These are phyloP conservation scores for Diaporthe eres DNA, from an alignment of 2,329 filamentous ascomycete genomes.

Conservation along the genomic window DNA sequence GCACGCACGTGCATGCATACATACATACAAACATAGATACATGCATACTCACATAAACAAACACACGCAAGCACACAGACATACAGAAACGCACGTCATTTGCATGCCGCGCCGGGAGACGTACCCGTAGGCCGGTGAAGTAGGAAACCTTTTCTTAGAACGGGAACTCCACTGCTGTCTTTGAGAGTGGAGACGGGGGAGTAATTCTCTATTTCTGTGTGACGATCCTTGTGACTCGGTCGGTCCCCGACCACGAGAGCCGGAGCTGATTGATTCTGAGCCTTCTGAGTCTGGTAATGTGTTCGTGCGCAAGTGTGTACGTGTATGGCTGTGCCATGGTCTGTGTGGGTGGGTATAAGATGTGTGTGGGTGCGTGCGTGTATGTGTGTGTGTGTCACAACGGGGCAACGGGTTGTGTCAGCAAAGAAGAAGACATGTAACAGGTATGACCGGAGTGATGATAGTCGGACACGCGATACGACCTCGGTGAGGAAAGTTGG, in stretches of 20 bases:
- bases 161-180: too few relatives aligned
- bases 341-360: too few relatives aligned
- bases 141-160: neutral
- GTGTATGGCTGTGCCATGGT: neutral
- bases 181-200: too few relatives aligned
- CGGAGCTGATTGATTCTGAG: neutral
- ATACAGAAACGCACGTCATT: constrained; percentile 10
- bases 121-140: constrained; percentile 2
- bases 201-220: too few relatives aligned
- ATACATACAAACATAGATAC: neutral
- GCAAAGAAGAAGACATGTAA: neutral
- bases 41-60: neutral
- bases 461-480: constrained; percentile 1
- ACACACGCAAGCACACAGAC: neutral
- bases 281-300: neutral
- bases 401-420: neutral
- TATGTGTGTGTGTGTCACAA: constrained; percentile 7
- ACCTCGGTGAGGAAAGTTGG: constrained; percentile 9
- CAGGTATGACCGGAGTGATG: neutral
- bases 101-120: neutral
- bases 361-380: neutral
- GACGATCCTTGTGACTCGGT: too few relatives aligned
- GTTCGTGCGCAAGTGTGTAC: neutral
- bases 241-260: neutral
- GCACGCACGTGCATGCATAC: neutral